Base-by-base conservation (phyloP, 1,284 basidiomycete genomes). In the Microbotryomycetes sp. region DNA sequence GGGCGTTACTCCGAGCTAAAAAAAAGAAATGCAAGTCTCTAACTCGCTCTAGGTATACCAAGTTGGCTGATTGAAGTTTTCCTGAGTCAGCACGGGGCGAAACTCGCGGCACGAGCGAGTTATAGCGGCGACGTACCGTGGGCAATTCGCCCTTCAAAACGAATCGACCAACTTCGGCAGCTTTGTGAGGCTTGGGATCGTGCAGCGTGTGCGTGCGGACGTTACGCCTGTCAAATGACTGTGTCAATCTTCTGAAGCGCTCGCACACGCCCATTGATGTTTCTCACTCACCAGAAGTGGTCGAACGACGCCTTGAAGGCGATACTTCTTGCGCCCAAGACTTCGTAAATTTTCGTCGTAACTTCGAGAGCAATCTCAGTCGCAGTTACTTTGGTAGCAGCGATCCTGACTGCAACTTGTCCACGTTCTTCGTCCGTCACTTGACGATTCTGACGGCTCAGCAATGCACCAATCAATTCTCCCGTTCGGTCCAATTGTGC, bases 141-240 rank as follows among this genome's bases (percentile, higher is more conserved):
- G 36, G 36, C 36, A 56, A 26, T 46, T 54, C 54, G 6, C 49
- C 62, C 67, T 66, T 49, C 26, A 75, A 67, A 29, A 68, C 62
- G 32, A 57, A 73, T 12, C 74, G 58, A 12, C 71, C 73, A 6
- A 74, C 71, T 62, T 74, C 73, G 0, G 72, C 73, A 29, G 66
- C 57, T 63, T 73, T 73, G 67, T 75, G 73, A 4, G 70, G 73
- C 32, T 75, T 72, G 12, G 74, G 75, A 58, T 76, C 74, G 65
- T 75, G 75, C 49, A 76, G 68, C 6, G 71, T 66, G 65, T 76
- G 66, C n/a, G 68, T 65, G 30, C 65, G 55, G 9, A 68, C 46
- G 47, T 67, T 64, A 54, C 59, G 63, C 57, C 62, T 62, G 49
- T 53, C 51, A 22, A 22, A 32, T n/a, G 3, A 23, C 15, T 2